Evolutionary conservation across 768 basidiomycete species (phyloP).

Genomic region (Trametes punicea): DNA sequence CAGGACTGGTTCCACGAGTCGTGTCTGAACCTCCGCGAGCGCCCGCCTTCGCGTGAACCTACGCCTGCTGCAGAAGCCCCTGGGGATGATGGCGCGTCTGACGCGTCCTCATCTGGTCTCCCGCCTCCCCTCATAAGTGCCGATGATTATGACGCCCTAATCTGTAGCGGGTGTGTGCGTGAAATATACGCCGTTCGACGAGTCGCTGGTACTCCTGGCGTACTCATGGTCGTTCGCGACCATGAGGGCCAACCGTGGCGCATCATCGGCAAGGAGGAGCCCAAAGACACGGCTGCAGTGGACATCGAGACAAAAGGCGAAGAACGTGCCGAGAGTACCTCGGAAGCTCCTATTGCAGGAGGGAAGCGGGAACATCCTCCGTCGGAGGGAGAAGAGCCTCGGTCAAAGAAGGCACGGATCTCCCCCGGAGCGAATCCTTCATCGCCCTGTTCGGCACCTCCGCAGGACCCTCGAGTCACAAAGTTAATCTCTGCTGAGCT

Average conservation of each 20-base stretch:
- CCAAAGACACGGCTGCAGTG: constrained; percentile 29
- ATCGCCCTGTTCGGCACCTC: constrained; percentile 54
- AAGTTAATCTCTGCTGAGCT: not conserved
- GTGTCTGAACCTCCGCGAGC: constrained; percentile 75
- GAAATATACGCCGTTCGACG: constrained; percentile 49
- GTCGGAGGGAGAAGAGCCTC: constrained; percentile 31
- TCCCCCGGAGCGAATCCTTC: constrained; percentile 35
- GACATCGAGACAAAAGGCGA: constrained; percentile 21
- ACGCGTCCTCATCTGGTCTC: constrained; percentile 59
- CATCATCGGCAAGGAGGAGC: constrained; percentile 37
- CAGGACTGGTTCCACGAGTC: constrained; percentile 94
- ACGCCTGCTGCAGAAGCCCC: constrained; percentile 28
- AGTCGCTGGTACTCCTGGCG: constrained; percentile 67
- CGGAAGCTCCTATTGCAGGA: constrained; percentile 5
- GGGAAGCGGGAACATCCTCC: constrained; percentile 45
- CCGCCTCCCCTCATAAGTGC: constrained; percentile 67
- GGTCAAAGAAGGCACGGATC: constrained; percentile 43
- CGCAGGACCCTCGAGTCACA: constrained; percentile 32
- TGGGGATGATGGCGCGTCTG: constrained; percentile 52
- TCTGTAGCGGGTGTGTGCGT: constrained; percentile 69
- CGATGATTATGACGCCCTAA: constrained; percentile 69
- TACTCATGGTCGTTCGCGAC: constrained; percentile 64
- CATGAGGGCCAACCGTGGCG: constrained; percentile 48
- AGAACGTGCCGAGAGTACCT: not conserved
- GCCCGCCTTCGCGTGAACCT: constrained; percentile 48